phyloP scores from a whole-genome alignment of 1,139 yeast genomes.

The Lodderomyces oxycetoniae region DNA sequence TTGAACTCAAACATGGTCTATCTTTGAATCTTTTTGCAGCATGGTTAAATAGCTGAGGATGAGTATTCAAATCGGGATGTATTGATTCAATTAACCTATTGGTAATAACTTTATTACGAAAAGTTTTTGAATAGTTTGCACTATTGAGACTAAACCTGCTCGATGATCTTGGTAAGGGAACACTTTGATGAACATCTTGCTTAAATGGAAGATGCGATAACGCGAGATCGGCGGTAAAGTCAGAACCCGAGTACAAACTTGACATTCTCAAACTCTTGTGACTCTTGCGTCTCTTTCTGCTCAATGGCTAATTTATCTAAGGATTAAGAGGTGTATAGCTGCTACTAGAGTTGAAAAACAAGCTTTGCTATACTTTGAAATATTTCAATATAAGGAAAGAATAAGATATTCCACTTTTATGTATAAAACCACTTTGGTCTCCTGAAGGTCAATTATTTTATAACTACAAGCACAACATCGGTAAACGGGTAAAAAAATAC shows the following conservation, averaged over 20 bases:
- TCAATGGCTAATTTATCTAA: too few relatives aligned
- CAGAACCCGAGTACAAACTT: constrained; percentile 9
- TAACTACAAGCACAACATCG: too few relatives aligned
- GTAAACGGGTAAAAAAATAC: too few relatives aligned
- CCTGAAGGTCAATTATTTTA: too few relatives aligned
- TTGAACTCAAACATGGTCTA: constrained; percentile 27
- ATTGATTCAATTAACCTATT: constrained; percentile 11
- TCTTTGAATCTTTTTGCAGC: constrained; percentile 20
- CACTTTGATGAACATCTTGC: constrained; percentile 7
- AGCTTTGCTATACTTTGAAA: too few relatives aligned
- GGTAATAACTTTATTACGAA: constrained; percentile 13
- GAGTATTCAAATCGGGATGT: constrained; percentile 25
- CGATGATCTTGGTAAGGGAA: constrained; percentile 5
- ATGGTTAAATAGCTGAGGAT: constrained; percentile 23
- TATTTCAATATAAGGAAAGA: too few relatives aligned
- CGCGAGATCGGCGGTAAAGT: constrained; percentile 11
- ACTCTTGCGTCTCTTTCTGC: too few relatives aligned
- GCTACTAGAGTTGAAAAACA: too few relatives aligned
- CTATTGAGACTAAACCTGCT: constrained; percentile 1
- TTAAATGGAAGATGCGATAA: constrained; percentile 15
- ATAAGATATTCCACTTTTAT: too few relatives aligned
- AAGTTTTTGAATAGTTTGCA: constrained; percentile 12
- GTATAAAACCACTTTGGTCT: too few relatives aligned
- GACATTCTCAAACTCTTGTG: too few relatives aligned
- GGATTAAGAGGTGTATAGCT: too few relatives aligned